phyloP scores from a whole-genome alignment of 148 eudicot species.

The Rheum nobile region DNA sequence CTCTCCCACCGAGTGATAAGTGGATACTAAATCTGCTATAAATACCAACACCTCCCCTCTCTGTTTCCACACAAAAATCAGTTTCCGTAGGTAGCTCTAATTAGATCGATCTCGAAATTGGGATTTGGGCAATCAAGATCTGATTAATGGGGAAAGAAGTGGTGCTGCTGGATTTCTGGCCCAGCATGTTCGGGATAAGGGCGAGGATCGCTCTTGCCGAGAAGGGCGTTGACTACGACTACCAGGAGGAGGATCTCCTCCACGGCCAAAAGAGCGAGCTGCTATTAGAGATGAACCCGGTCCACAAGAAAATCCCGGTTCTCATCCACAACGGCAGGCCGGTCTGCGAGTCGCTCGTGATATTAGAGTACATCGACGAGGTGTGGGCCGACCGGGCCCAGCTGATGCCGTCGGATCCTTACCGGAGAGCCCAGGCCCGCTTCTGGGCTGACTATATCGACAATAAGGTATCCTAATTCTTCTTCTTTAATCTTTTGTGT shows the following conservation, averaged over 20 bases:
- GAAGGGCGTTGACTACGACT: constrained; percentile 7
- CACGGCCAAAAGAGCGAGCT: constrained; percentile 9
- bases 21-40: no score
- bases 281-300: constrained; percentile 12
- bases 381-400: no score
- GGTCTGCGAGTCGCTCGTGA: constrained; percentile 6
- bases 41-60: no score
- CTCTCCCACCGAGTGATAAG: no score
- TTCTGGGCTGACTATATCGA: no score
- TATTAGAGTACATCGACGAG: constrained; percentile 10
- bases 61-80: no score
- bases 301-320: constrained; percentile 11
- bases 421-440: no score
- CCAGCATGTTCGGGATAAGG: neutral
- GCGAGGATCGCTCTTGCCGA: neutral
- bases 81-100: no score
- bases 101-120: no score
- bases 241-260: constrained; percentile 6
- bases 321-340: constrained; percentile 8
- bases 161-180: neutral
- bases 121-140: neutral
- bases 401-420: no score
- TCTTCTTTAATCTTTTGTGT: no score
- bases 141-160: neutral
- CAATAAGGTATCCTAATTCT: no score